Base-by-base conservation (phyloP, 2,329 filamentous ascomycete genomes). In the Scytalidium sp. region DNA sequence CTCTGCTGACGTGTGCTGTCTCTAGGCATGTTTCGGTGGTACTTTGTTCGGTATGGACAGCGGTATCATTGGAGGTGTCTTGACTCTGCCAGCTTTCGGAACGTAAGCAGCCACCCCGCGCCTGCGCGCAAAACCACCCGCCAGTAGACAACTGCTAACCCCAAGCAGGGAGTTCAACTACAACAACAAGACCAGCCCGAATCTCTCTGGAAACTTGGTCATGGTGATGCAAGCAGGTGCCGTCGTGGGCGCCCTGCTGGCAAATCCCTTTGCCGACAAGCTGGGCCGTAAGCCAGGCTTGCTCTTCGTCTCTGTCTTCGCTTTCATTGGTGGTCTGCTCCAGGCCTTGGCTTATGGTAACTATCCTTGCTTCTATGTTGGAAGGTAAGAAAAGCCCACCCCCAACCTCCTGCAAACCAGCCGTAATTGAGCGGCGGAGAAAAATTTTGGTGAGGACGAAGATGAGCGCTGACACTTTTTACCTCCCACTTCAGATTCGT, bases 51-150 rank as follows among this genome's bases (percentile, higher is more conserved):
- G 25, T 10, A 21, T 25, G 60, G 87, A 90, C 65, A 85, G 88
- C 67, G 84, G 87, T 62, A 85, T 90, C 9, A 90, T 88, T 76
- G 87, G 85, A 42, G 84, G 84, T 50, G 82, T 93, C 55, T 72
- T 93, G 50, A 89, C 86, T 3, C 77, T 92, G 60, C 69, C 76
- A 19, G 75, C 76, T 9, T 89, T 88, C 58, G 75, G 80, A 62
- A 64, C 67, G 72, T 81, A 67, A 43, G 71, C 15, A 67, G 73
- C 23, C 61, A 64, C 47, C 59, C 69, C 19, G 68, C 71, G 73
- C 23, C 61, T 64, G 46, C 59, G 68, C 19, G 68, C 71, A 3
- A 68, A 57, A 3, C 45, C 56, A n/a, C n/a, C n/a, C n/a, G 17
- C 7, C 5, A n/a, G 8, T 23, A 36, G 11, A 49, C 48, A 2